Evolutionary conservation across 2,329 filamentous ascomycete species (phyloP).

Genomic region (Cryphonectria parasitica): DNA sequence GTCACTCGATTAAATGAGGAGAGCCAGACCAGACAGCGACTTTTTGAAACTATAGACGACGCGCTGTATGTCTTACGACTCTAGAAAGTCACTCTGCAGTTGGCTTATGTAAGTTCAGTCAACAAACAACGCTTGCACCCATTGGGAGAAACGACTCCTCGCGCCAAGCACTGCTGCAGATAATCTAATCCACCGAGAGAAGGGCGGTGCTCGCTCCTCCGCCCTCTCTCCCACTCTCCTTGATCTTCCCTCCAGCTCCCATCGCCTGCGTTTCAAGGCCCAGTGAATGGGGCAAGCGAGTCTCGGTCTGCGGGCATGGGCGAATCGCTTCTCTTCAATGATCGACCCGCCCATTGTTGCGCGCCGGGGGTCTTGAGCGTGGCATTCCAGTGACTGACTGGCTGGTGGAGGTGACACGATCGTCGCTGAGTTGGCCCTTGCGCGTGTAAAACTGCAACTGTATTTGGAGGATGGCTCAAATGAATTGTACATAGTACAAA

Average conservation of each 20-base stretch:
- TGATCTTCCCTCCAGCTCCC: background rate
- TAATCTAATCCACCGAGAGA: background rate
- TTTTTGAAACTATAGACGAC: background rate
- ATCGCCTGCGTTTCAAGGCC: slow-evolving; percentile 1
- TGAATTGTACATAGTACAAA: background rate
- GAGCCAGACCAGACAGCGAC: background rate
- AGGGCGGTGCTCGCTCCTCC: background rate
- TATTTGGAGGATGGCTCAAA: background rate
- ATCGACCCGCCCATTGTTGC: background rate
- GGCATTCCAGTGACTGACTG: background rate
- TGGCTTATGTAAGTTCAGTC: background rate
- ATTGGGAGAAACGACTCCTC: background rate
- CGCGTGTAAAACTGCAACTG: background rate
- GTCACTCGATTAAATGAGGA: slow-evolving; percentile 2
- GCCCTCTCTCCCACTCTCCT: background rate
- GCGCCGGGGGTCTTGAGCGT: background rate
- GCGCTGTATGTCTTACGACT: too few relatives aligned
- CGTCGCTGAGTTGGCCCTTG: slow-evolving; percentile 5
- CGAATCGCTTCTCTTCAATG: background rate
- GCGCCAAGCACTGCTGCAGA: slow-evolving; percentile 1
- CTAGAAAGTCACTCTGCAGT: background rate
- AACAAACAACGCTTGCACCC: background rate
- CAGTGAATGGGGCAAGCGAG: slow-evolving; percentile 1
- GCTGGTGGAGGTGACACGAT: slow-evolving; percentile 6
- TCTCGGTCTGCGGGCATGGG: background rate